These are phyloP conservation scores for Simplicillium sp. DNA, from an alignment of 2,329 filamentous ascomycete genomes.

Conservation along the genomic window DNA sequence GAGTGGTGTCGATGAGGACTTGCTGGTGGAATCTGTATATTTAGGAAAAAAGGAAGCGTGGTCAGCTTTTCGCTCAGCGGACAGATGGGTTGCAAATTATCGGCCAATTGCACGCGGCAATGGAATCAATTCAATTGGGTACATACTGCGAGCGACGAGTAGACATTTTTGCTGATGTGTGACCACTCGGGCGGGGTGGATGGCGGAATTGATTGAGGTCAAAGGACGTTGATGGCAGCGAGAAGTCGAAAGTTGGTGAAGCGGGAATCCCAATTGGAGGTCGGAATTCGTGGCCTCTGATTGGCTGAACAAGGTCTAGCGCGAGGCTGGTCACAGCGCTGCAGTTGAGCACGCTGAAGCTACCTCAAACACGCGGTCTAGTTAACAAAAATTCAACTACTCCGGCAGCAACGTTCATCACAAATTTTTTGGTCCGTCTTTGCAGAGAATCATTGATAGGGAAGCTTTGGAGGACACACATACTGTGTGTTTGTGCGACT, in stretches of 20 bases:
- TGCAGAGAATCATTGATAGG: not conserved
- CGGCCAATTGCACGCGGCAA: slow-evolving; percentile 12
- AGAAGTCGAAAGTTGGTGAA: slow-evolving; percentile 14
- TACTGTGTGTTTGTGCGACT: too few relatives aligned
- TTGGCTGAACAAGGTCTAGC: slow-evolving; percentile 20
- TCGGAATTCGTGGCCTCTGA: slow-evolving; percentile 26
- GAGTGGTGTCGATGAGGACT: slow-evolving; percentile 89
- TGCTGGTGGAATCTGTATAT: slow-evolving; percentile 78
- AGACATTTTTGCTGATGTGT: not conserved
- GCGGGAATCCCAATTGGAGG: slow-evolving; percentile 16
- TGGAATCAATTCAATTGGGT: slow-evolving; percentile 8
- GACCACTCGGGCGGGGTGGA: not conserved
- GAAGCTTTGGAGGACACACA: too few relatives aligned
- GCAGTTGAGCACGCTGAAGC: not conserved
- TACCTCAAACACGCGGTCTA: slow-evolving; percentile 2
- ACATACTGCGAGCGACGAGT: slow-evolving; percentile 28
- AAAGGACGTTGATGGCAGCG: slow-evolving; percentile 4
- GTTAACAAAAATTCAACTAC: not conserved
- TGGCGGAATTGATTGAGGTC: not conserved
- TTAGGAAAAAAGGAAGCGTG: not conserved
- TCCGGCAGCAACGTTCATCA: too few relatives aligned
- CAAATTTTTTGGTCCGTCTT: not conserved
- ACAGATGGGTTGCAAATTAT: not conserved
- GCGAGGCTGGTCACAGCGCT: slow-evolving; percentile 19
- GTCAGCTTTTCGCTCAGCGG: slow-evolving; percentile 18